Conservation (phyloP, 2,329 filamentous ascomycete genomes). For the Hypoxylon sp. region DNA sequence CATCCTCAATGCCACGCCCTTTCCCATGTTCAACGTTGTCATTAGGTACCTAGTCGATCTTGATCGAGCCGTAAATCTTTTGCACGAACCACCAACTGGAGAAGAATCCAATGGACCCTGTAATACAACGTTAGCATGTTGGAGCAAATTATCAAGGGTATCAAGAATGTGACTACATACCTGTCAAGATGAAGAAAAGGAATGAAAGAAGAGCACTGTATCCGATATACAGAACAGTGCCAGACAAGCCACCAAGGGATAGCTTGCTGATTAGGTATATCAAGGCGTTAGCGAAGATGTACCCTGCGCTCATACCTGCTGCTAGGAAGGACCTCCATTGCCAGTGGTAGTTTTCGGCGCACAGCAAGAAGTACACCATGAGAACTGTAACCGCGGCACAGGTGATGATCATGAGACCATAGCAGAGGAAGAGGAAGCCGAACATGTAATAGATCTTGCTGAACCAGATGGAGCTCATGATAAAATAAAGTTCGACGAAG, state of each 20-base stretch:
- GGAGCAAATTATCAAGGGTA: not conserved
- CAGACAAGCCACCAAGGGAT: constrained; percentile 83
- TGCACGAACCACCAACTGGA: constrained; percentile 93
- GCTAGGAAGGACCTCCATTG: constrained; percentile 96
- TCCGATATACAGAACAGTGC: constrained; percentile 89
- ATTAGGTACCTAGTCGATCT: constrained; percentile 75
- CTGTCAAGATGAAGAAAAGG: constrained; percentile 91
- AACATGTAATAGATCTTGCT: constrained; percentile 99
- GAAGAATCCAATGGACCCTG: constrained; percentile 95
- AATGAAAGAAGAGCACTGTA: constrained; percentile 91
- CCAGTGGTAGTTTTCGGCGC: constrained; percentile 98
- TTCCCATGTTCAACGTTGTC: too few relatives aligned
- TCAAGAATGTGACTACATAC: constrained; percentile 64
- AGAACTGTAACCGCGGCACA: constrained; percentile 91
- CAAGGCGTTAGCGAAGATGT: constrained; percentile 91
- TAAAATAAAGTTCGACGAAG: constrained; percentile 98
- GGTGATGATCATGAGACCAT: constrained; percentile 95
- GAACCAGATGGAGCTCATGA: constrained; percentile 99
- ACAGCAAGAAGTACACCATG: constrained; percentile 95
- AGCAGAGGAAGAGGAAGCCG: constrained; percentile 97
- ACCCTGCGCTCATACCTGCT: constrained; percentile 87
- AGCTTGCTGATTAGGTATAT: constrained; percentile 91
- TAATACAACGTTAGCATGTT: constrained; percentile 21
- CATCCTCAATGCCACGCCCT: not conserved
- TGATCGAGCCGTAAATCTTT: constrained; percentile 97